Conservation (phyloP, 202 grass and related monocot species). For the Dendrocalamus latiflorus region DNA sequence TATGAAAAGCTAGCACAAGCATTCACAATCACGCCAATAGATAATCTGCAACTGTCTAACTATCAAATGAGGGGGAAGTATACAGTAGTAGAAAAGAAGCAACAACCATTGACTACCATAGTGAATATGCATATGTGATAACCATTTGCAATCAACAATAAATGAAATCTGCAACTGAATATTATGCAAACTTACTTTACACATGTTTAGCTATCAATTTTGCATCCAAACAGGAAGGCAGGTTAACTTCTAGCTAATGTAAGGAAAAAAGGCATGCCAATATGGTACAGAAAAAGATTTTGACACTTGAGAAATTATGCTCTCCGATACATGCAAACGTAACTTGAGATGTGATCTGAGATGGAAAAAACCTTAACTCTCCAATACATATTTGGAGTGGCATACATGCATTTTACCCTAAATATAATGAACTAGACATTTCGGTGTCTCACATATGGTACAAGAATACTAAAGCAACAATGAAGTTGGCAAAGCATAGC, state of each 20-base stretch:
- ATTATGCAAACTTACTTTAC: not conserved
- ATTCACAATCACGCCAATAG: not conserved
- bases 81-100: not conserved
- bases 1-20: not conserved
- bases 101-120: not conserved
- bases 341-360: not conserved
- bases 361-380: not conserved
- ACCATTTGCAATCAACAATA: not conserved
- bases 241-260: not conserved
- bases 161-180: not conserved
- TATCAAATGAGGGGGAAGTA: not conserved
- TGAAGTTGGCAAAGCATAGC: not conserved
- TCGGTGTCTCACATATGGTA: not conserved
- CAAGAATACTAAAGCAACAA: not conserved
- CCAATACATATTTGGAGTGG: not conserved
- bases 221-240: not conserved
- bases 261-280: not conserved
- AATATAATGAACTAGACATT: not conserved
- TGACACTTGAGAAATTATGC: not conserved
- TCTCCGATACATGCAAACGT: not conserved
- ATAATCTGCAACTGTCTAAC: not conserved
- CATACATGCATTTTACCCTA: not conserved
- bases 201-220: not conserved
- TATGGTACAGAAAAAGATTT: not conserved
- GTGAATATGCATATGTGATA: not conserved